Conservation (phyloP, 2,329 filamentous ascomycete genomes). For the Alternaria incomplexa region DNA sequence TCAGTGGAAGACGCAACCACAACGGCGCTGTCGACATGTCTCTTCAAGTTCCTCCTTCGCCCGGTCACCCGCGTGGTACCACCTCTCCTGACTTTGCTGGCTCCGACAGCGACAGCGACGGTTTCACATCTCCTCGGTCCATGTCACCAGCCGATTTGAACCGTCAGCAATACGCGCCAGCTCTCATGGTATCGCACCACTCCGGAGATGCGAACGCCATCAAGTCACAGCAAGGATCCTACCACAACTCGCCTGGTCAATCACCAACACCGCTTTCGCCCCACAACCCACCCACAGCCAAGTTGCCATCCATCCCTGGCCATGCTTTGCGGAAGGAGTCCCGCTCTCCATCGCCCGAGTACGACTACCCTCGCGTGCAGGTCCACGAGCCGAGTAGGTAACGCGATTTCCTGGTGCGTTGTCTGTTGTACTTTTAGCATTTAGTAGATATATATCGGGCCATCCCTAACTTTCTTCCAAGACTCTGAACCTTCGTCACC, state of each 20-base stretch:
- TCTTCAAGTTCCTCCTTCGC: slow-evolving; percentile 41
- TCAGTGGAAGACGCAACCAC: slow-evolving; percentile 45
- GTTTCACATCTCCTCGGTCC: slow-evolving; percentile 26
- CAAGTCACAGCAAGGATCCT: slow-evolving; percentile 39
- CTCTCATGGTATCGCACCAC: slow-evolving; percentile 34
- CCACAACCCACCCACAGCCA: slow-evolving; percentile 30
- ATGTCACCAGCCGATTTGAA: slow-evolving; percentile 34
- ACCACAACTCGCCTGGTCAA: slow-evolving; percentile 30
- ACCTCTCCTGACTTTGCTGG: slow-evolving; percentile 33
- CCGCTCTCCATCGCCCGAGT: slow-evolving; percentile 27
- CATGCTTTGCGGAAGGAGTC: slow-evolving; percentile 27
- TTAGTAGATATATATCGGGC: slow-evolving; percentile 28
- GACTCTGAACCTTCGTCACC: slow-evolving; percentile 24
- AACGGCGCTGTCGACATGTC: slow-evolving; percentile 45
- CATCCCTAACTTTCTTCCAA: slow-evolving; percentile 35
- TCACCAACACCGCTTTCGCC: slow-evolving; percentile 36
- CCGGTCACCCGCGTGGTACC: slow-evolving; percentile 25
- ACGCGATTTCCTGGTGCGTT: slow-evolving; percentile 29
- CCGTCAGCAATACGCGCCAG: slow-evolving; percentile 34
- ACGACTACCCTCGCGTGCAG: slow-evolving; percentile 22
- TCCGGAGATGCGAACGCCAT: slow-evolving; percentile 17
- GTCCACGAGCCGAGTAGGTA: slow-evolving; percentile 43
- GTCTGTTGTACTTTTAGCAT: slow-evolving; percentile 33
- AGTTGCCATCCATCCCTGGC: slow-evolving; percentile 34
- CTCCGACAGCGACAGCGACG: slow-evolving; percentile 38